Evolutionary conservation across 2,329 filamentous ascomycete genomes (phyloP).

Genomic region (Fusarium sp.): DNA sequence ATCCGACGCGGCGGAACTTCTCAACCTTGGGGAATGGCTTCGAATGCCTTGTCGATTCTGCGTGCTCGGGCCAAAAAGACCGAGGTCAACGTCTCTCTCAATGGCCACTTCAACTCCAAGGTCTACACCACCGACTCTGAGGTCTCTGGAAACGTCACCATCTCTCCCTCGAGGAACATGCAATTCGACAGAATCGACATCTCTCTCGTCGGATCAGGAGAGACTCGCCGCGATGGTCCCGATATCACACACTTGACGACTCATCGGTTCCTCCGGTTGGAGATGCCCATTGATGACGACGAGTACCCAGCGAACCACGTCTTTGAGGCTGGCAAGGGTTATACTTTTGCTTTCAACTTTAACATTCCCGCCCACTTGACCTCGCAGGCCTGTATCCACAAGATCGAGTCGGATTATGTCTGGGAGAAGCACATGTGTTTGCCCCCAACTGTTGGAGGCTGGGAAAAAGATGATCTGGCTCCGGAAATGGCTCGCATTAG

Average conservation of each 20-base stretch:
- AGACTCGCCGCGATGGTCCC: conserved; percentile 36
- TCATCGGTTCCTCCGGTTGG: conserved; percentile 36
- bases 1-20: conserved; percentile 14
- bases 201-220: conserved; percentile 28
- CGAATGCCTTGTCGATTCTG: conserved; percentile 12
- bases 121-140: conserved; percentile 40
- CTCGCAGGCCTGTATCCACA: conserved; percentile 30
- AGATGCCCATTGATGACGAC: conserved; percentile 35
- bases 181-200: conserved; percentile 34
- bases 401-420: conserved; percentile 14
- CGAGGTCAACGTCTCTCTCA: conserved; percentile 27
- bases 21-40: conserved; percentile 25
- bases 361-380: conserved; percentile 39
- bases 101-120: conserved; percentile 40
- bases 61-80: conserved; percentile 22
- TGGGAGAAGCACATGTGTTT: conserved; percentile 31
- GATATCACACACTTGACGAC: conserved; percentile 34
- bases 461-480: conserved; percentile 39
- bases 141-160: conserved; percentile 34
- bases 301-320: conserved; percentile 26
- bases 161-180: conserved; percentile 24
- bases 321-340: conserved; percentile 29
- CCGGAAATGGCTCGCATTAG: conserved; percentile 26
- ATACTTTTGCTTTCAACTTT: conserved; percentile 38
- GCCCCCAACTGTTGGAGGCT: conserved; percentile 33